These are phyloP conservation scores for Fusarium sp. DNA, from an alignment of 2,329 filamentous ascomycete species.

Conservation along the genomic window DNA sequence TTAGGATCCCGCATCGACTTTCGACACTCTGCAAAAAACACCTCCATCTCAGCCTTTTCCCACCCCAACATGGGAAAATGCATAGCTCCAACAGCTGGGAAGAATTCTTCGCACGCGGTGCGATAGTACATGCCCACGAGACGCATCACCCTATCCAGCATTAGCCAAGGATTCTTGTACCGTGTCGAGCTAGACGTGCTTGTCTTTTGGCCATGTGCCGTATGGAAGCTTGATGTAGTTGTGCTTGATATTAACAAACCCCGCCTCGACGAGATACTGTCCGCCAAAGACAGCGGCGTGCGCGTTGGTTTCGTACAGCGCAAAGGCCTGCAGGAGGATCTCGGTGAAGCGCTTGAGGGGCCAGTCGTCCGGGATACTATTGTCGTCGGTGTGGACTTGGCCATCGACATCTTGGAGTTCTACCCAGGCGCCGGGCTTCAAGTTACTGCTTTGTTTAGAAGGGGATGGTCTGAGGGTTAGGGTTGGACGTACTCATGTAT, in stretches of 20 bases:
- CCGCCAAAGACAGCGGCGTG: conserved; percentile 53
- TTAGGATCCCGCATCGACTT: conserved; percentile 48
- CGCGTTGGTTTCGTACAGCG: conserved; percentile 51
- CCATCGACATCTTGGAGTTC: conserved; percentile 60
- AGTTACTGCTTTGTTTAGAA: conserved; percentile 43
- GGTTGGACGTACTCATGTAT: conserved; percentile 47
- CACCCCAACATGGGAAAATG: conserved; percentile 55
- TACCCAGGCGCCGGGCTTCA: conserved; percentile 58
- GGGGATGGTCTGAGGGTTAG: conserved; percentile 45
- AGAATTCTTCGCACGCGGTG: conserved; percentile 55
- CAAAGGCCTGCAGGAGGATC: conserved; percentile 51
- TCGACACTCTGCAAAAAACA: conserved; percentile 49
- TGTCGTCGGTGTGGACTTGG: conserved; percentile 53
- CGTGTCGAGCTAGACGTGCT: conserved; percentile 28
- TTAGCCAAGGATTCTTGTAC: neutral
- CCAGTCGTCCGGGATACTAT: conserved; percentile 49
- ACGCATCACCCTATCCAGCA: conserved; percentile 47
- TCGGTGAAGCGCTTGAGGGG: conserved; percentile 51
- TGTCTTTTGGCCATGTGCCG: conserved; percentile 60
- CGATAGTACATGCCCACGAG: conserved; percentile 56
- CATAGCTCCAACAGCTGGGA: conserved; percentile 54
- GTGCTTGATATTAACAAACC: conserved; percentile 54
- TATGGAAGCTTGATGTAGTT: conserved; percentile 57
- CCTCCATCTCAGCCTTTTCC: conserved; percentile 48
- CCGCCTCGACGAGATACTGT: conserved; percentile 52